These are phyloP conservation scores for Paramecium sonneborni DNA, from an alignment of 73 alveolate species.

Conservation along the genomic window DNA sequence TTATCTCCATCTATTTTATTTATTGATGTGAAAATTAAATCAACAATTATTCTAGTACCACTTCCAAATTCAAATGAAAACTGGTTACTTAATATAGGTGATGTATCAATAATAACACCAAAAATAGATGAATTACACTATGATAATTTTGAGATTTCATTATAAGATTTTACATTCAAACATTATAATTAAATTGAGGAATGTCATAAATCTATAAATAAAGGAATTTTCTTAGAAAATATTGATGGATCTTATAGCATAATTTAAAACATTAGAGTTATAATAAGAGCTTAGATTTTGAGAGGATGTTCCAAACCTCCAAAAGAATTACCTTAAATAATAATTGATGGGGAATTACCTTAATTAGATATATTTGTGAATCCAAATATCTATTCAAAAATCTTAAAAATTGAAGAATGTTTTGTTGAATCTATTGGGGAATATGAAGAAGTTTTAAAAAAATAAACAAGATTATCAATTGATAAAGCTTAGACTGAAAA, in stretches of 20 bases:
- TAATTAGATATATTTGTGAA: slow-evolving; percentile 24
- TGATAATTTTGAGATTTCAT: slow-evolving; percentile 47
- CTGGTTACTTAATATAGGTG: slow-evolving; percentile 64
- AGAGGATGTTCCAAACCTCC: slow-evolving; percentile 56
- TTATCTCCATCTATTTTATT: slow-evolving; percentile 55
- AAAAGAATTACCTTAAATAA: not conserved
- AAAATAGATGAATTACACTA: not conserved
- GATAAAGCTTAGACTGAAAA: slow-evolving; percentile 50
- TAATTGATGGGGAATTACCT: slow-evolving; percentile 32
- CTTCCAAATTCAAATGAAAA: slow-evolving; percentile 34
- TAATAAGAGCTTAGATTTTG: not conserved
- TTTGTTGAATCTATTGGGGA: slow-evolving; percentile 38
- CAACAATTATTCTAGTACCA: slow-evolving; percentile 55
- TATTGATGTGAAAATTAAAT: slow-evolving; percentile 16
- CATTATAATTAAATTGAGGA: not conserved
- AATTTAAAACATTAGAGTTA: not conserved
- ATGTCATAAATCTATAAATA: slow-evolving; percentile 15
- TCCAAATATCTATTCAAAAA: slow-evolving; percentile 39
- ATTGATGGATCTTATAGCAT: not conserved
- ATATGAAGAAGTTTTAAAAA: slow-evolving; percentile 15
- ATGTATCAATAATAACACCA: slow-evolving; percentile 38
- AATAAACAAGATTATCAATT: not conserved
- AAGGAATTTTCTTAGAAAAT: not conserved
- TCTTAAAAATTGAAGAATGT: slow-evolving; percentile 57
- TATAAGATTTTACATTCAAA: slow-evolving; percentile 40